Evolutionary conservation across 257 asterid species (phyloP), one percentile per base, ranked within the genome.

Genomic region (Gynochthodes officinalis): DNA sequence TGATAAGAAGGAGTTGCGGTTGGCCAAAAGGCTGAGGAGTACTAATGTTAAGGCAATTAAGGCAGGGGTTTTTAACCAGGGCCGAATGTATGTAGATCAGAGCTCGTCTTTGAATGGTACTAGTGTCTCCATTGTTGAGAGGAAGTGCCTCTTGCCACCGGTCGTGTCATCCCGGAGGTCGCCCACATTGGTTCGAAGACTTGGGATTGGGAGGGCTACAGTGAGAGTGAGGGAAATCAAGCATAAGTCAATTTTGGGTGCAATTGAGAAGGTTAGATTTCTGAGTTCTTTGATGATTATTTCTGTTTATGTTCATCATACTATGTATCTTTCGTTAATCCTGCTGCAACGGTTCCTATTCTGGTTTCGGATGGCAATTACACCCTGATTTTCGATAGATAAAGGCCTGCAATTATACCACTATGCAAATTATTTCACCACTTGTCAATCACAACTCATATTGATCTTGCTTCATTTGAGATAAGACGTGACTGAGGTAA

Each of bases 221-320:
- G 67, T 70, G 75, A 82, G 86, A 65, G 82, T 89, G 61, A 84
- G 86, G 75, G 91, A 90, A 28, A 63, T 89, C 75, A 87, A 75
- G 79, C 88, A 83, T 81, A 87, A 71, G 74, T 89, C 93, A 23
- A 70, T 93, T 52, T 30, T 93, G 63, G 75, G 72, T 80, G 80
- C 84, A 15, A 79, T 93, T 75, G 84, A 81, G 46, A 86, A 90
- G 98, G 98, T 93, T 49, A 70, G 52, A n/a, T 14, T 2, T 70
- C 3, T 37, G 54, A 13, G n/a, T 37, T 6, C 44, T 39, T 48
- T 18, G 7, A 33, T 71, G 46, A 3, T 49, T 30, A 0, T 3
- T 44, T 21, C 0, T 42, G 6, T n/a, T 63, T 69, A 23, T 62
- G 54, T 27, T 46, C 64, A 8, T 49, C 12, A n/a, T 18, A 42